Evolutionary conservation across 2,329 filamentous ascomycete species (phyloP).

Genomic region (Pyrenophora graminea): DNA sequence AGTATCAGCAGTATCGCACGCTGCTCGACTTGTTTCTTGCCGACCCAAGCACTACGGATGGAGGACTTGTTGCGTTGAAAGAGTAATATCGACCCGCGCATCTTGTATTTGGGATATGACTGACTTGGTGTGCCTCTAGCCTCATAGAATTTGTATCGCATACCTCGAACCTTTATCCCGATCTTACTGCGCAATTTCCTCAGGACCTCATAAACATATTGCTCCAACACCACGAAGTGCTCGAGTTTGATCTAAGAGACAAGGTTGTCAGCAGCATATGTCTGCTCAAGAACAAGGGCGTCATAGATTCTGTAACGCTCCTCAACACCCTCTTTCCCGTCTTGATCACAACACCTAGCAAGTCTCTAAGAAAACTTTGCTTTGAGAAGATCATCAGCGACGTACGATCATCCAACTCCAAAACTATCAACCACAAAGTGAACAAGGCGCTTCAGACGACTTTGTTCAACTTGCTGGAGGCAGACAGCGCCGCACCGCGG

Average conservation of each 20-base stretch:
- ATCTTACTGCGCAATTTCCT: conserved; percentile 76
- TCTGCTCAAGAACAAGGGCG: conserved; percentile 84
- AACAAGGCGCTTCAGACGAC: conserved; percentile 94
- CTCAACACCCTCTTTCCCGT: conserved; percentile 94
- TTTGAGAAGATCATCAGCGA: conserved; percentile 91
- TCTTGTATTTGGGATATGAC: not conserved
- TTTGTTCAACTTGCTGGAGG: conserved; percentile 86
- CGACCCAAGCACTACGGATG: conserved; percentile 76
- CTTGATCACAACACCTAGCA: conserved; percentile 87
- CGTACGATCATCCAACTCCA: conserved; percentile 83
- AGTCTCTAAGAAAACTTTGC: conserved; percentile 81
- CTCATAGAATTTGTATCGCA: conserved; percentile 93
- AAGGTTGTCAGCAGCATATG: conserved; percentile 82
- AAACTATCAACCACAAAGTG: conserved; percentile 85
- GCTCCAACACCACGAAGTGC: conserved; percentile 75
- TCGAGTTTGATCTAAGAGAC: conserved; percentile 78
- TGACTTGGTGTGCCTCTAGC: conserved; percentile 4
- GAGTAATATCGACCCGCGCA: conserved; percentile 52
- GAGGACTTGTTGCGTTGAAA: conserved; percentile 80
- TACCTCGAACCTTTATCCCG: conserved; percentile 89
- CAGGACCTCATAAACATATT: conserved; percentile 81
- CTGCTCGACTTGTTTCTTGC: conserved; percentile 90
- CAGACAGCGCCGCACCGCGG: conserved; percentile 81
- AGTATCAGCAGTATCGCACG: conserved; percentile 90
- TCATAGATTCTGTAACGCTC: conserved; percentile 79